phyloP scores from a whole-genome alignment of 345 rosid species.

The Euphorbia peplus region DNA sequence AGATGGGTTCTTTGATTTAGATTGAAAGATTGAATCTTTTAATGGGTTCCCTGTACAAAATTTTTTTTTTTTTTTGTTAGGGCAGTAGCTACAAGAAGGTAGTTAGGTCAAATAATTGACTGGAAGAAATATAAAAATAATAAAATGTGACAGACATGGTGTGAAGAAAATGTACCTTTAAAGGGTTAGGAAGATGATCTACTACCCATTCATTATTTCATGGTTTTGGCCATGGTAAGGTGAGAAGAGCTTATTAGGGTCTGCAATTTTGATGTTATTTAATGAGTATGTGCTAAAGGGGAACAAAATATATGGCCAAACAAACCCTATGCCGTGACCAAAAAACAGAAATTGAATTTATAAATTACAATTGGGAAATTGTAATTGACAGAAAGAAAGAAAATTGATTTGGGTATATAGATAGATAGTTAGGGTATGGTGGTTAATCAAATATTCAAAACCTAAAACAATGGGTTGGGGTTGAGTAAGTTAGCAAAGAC shows the following conservation, averaged over 20 bases:
- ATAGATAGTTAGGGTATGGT: not conserved
- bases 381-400: not conserved
- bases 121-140: not conserved
- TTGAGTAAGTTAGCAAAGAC: not conserved
- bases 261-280: no score
- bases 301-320: not conserved
- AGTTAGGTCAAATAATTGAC: conserved; percentile 13
- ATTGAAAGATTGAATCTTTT: not conserved
- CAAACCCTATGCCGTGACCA: conserved; percentile 6
- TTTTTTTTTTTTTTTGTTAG: not conserved
- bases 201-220: conserved; percentile 27
- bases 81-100: not conserved
- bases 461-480: not conserved
- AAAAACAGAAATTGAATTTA: not conserved
- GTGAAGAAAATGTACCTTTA: conserved; percentile 28
- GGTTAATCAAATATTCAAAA: not conserved
- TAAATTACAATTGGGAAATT: not conserved
- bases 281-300: no score
- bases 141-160: conserved; percentile 6
- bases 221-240: conserved; percentile 12
- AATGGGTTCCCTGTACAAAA: not conserved
- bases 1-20: conserved; percentile 7
- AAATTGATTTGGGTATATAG: not conserved
- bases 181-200: conserved; percentile 27
- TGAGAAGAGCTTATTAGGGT: no score